phyloP scores from a whole-genome alignment of 768 basidiomycete genomes.

The Suillus tomentosus region DNA sequence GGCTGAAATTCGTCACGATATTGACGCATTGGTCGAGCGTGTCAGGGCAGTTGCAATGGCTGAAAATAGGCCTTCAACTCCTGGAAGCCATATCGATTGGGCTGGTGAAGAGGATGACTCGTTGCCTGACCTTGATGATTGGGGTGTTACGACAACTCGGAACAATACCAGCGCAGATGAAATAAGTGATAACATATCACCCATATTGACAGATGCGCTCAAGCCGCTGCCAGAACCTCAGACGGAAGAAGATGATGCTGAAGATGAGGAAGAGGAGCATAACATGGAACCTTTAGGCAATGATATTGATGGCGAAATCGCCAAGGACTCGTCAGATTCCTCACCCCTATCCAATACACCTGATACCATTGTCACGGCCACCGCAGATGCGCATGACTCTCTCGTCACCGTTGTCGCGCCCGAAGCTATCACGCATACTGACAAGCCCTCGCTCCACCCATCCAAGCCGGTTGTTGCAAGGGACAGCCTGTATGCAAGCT shows the following conservation, averaged over 20 bases:
- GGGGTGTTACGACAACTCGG: slow-evolving; percentile 61
- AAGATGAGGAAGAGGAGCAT: slow-evolving; percentile 19
- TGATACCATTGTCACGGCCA: slow-evolving; percentile 9
- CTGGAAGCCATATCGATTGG: slow-evolving; percentile 86
- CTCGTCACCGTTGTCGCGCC: slow-evolving; percentile 14
- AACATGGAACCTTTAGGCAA: slow-evolving; percentile 25
- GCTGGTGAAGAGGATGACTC: slow-evolving; percentile 83
- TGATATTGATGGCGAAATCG: slow-evolving; percentile 11
- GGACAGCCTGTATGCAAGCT: slow-evolving; percentile 19
- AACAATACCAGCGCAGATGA: slow-evolving; percentile 27
- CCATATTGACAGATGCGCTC: slow-evolving; percentile 65
- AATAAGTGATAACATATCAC: slow-evolving; percentile 55
- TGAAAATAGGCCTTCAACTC: slow-evolving; percentile 63
- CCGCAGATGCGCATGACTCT: slow-evolving; percentile 19
- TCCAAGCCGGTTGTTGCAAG: slow-evolving; percentile 43
- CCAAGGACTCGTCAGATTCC: slow-evolving; percentile 12
- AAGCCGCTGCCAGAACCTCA: slow-evolving; percentile 56
- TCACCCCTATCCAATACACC: slow-evolving; percentile 14
- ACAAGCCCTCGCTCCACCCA: slow-evolving; percentile 39
- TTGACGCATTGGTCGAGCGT: slow-evolving; percentile 78
- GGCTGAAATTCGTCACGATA: slow-evolving; percentile 58
- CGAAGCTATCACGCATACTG: slow-evolving; percentile 16
- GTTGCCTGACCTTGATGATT: slow-evolving; percentile 83
- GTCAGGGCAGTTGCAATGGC: slow-evolving; percentile 75
- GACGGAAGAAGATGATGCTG: slow-evolving; percentile 25